Conservation (phyloP, 2,329 filamentous ascomycete species). For the Periconia digitata region DNA sequence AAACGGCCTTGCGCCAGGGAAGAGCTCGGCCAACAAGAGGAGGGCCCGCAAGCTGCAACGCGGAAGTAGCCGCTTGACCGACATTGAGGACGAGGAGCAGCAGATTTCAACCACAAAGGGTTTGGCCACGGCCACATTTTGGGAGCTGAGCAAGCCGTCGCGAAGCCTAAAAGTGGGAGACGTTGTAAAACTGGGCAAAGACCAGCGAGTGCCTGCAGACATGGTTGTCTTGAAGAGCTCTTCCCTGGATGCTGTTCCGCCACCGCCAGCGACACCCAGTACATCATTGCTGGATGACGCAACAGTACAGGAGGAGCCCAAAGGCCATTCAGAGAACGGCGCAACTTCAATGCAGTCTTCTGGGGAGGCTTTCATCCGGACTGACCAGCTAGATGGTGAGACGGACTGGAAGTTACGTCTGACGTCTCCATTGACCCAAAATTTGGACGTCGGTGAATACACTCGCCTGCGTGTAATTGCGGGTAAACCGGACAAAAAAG, state of each 20-base stretch:
- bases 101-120: slow-evolving; percentile 40
- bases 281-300: slow-evolving; percentile 22
- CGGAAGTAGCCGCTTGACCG: slow-evolving; percentile 55
- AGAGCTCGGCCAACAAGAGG: slow-evolving; percentile 30
- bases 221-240: slow-evolving; percentile 88
- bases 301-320: slow-evolving; percentile 8
- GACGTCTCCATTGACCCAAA: slow-evolving; percentile 82
- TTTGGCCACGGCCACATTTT: slow-evolving; percentile 52
- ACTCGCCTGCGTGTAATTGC: slow-evolving; percentile 69
- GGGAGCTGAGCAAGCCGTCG: slow-evolving; percentile 77
- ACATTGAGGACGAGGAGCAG: slow-evolving; percentile 71
- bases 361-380: slow-evolving; percentile 94
- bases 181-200: slow-evolving; percentile 88
- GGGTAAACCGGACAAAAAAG: slow-evolving; percentile 87
- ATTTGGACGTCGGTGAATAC: slow-evolving; percentile 72
- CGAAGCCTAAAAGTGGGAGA: slow-evolving; percentile 91
- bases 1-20: slow-evolving; percentile 35
- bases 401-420: slow-evolving; percentile 97
- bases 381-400: slow-evolving; percentile 95
- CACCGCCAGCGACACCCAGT: slow-evolving; percentile 6
- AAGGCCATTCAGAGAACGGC: slow-evolving; percentile 14
- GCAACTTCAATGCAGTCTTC: slow-evolving; percentile 42
- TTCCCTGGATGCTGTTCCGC: slow-evolving; percentile 37
- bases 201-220: slow-evolving; percentile 91
- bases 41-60: slow-evolving; percentile 36